These are phyloP conservation scores for Magnolia officinalis DNA, from an alignment of 164 flowering plant species.

Conservation along the genomic window DNA sequence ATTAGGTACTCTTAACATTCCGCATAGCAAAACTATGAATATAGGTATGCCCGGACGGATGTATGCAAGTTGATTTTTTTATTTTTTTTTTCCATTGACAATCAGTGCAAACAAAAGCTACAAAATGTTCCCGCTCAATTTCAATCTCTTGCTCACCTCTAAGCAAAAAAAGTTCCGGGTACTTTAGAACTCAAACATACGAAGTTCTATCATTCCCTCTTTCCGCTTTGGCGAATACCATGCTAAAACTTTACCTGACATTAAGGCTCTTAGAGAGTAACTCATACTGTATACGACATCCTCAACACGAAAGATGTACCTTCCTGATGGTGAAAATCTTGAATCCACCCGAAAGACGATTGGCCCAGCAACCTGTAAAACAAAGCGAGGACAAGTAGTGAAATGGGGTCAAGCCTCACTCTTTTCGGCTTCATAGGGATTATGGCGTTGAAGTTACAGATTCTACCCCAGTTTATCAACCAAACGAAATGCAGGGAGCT, in stretches of 20 bases:
- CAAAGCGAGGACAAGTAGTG: background rate
- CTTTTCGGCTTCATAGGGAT: no score
- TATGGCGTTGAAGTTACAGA: no score
- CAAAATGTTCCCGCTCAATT: conserved; percentile 5
- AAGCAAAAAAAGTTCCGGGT: no score
- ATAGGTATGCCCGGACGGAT: background rate
- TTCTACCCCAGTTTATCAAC: no score
- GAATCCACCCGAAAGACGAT: conserved; percentile 75
- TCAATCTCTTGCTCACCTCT: conserved; percentile 4
- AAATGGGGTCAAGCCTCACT: background rate
- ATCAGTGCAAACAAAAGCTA: background rate
- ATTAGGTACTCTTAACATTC: background rate
- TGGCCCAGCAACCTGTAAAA: conserved; percentile 73
- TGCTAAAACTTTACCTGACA: conserved; percentile 77
- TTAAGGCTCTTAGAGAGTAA: conserved; percentile 55
- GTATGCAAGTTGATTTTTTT: background rate
- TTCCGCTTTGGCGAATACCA: conserved; percentile 96
- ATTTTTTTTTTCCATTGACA: no score
- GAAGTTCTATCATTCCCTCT: conserved; percentile 94
- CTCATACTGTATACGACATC: conserved; percentile 68
- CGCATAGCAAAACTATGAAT: background rate
- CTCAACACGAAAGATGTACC: conserved; percentile 42
- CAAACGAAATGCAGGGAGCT: no score
- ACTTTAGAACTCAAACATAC: conserved; percentile 64
- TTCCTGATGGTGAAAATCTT: conserved; percentile 34